Percentiles rank a stretch among this genome's conserved stretches.
Evolutionary conservation across 371 early-diverging fungal genomes (phyloP).

Genomic region (Mucor ambiguus): DNA sequence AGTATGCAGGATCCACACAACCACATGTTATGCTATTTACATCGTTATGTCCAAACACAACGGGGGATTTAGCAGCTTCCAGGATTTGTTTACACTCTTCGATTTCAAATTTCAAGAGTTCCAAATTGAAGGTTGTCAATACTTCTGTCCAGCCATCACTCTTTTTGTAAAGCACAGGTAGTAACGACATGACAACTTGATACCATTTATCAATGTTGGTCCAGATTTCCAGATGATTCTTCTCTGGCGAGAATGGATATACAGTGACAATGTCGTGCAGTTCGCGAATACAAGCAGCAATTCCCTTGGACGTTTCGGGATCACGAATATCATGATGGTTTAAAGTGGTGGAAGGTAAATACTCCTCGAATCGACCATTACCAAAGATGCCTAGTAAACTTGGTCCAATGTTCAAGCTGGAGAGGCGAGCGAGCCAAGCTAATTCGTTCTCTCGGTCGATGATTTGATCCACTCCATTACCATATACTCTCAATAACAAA

Average conservation of each 20-base stretch:
- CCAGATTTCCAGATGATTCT: slow-evolving; percentile 62
- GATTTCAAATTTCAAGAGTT: slow-evolving; percentile 50
- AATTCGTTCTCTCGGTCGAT: slow-evolving; percentile 81
- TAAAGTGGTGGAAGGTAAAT: slow-evolving; percentile 75
- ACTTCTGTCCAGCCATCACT: slow-evolving; percentile 22
- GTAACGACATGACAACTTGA: slow-evolving; percentile 30
- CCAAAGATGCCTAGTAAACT: slow-evolving; percentile 77
- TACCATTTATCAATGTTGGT: slow-evolving; percentile 66
- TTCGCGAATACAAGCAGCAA: slow-evolving; percentile 74
- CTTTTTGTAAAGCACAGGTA: slow-evolving; percentile 22
- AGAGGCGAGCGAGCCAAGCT: slow-evolving; percentile 75
- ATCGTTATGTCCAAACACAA: slow-evolving; percentile 88
- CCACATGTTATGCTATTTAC: slow-evolving; percentile 40
- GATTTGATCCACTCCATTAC: slow-evolving; percentile 79
- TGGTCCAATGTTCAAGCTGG: slow-evolving; percentile 74
- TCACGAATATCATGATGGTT: slow-evolving; percentile 70
- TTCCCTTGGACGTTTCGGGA: slow-evolving; percentile 65
- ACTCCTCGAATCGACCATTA: slow-evolving; percentile 91
- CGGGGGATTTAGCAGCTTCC: slow-evolving; percentile 47
- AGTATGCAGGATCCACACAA: not conserved
- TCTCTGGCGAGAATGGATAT: slow-evolving; percentile 53
- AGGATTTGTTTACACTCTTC: slow-evolving; percentile 47
- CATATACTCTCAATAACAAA: slow-evolving; percentile 77
- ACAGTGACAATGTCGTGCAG: slow-evolving; percentile 72
- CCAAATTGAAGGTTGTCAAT: slow-evolving; percentile 43